Conservation (phyloP, 176 grass and related monocot species). For the Oryza longistaminata region DNA sequence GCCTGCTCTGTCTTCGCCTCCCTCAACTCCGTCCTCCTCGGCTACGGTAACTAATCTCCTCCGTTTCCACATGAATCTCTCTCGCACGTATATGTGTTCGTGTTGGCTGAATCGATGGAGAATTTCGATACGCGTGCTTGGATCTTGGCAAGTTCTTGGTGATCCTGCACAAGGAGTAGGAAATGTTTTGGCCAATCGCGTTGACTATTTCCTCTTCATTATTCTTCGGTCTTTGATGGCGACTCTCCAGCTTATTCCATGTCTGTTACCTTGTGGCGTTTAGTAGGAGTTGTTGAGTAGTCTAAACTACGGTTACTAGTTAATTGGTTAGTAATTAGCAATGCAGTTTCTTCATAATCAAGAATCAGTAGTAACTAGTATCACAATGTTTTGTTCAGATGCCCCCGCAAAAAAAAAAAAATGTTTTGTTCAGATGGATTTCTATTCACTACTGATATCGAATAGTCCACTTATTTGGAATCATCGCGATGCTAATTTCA, state of each 20-base stretch:
- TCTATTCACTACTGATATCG: neutral
- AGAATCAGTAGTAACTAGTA: neutral
- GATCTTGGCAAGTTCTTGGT: neutral
- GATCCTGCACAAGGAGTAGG: neutral
- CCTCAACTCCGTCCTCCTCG: slow-evolving; percentile 84
- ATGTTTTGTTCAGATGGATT: neutral
- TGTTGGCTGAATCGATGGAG: neutral
- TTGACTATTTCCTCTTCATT: slow-evolving; percentile 29
- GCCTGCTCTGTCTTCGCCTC: slow-evolving; percentile 81
- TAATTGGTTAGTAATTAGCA: too few species aligned
- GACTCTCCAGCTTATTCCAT: neutral
- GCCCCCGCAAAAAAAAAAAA: too few species aligned
- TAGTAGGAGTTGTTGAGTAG: neutral
- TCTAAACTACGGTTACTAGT: neutral
- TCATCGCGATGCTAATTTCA: too few species aligned
- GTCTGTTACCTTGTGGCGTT: neutral
- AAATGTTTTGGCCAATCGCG: neutral
- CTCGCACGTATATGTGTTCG: neutral
- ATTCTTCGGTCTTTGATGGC: neutral
- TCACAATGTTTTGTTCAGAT: neutral
- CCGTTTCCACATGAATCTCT: neutral
- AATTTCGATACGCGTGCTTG: neutral
- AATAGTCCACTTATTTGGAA: too few species aligned
- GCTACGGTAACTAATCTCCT: slow-evolving; percentile 57
- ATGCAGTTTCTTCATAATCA: neutral